Base-by-base conservation (phyloP, 2,329 filamentous ascomycete genomes). In the Diplocarpon rosae region DNA sequence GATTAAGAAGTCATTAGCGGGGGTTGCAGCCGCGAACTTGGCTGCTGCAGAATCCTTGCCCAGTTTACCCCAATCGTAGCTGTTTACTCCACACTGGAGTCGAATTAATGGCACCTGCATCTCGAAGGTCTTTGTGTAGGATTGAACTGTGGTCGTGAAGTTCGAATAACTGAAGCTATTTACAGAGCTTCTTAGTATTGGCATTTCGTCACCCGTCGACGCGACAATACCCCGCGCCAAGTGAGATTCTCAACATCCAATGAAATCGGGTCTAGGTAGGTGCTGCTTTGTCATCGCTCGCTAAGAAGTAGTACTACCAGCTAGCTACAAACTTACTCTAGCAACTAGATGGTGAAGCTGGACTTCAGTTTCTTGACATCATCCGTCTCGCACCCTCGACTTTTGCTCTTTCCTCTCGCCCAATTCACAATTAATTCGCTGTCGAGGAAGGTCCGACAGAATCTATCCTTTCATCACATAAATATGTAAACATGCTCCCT, bases 51-150 rank as follows among this genome's bases (percentile, higher is more conserved):
- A 96, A 46, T 84, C 76, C 50, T 76, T 76, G 59, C 92, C 92
- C 61, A 88, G 76, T 72, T 98, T 98, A 54, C 90, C 92, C 92
- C 92, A 98, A 69, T 95, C 92, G 64, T 98, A 98, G 66, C 89
- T 95, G 67, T 96, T 96, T 61, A 94, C 87, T 61, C 90, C 92
- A 69, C 85, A 89, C 65, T 85, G 80, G 54, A 96, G 78, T 56
- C 87, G 80, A 63, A 95, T 74, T 42, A 96, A 70, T 59, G 90
- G 89, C 50, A 92, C 78, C 52, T 61, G 57, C 58, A 62, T 61
- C 10, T 17, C 33, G 32, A 10, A 33, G 29, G 13, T 5, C 5
- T 14, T 17, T 16, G 8, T 14, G 9, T 29, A 16, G 20, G 4
- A 24, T 4, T 7, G 20, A 24, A 24, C 7, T 3, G 20, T 24